phyloP scores from a whole-genome alignment of 352 stramenopile species.

The Globisporangium perplexum region DNA sequence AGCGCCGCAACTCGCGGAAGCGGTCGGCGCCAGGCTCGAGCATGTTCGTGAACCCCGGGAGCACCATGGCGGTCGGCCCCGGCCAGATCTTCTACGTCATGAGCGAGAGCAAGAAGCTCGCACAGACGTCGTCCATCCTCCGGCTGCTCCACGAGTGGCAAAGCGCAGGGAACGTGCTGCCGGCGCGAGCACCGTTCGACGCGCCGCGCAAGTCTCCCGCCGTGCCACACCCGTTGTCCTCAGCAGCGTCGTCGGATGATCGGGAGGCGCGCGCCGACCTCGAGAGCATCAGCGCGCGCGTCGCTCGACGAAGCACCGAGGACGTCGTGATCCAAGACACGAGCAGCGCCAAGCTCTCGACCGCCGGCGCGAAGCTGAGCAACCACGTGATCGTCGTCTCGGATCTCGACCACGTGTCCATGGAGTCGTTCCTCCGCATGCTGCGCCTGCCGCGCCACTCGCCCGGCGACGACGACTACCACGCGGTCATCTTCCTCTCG shows the following conservation, averaged over 20 bases:
- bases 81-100: constrained; percentile 62
- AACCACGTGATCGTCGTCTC: constrained; percentile 64
- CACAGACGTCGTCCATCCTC: constrained; percentile 32
- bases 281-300: constrained; percentile 1
- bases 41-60: constrained; percentile 49
- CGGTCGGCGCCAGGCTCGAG: constrained; percentile 6
- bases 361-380: constrained; percentile 16
- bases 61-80: constrained; percentile 27
- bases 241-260: background rate
- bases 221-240: background rate
- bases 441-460: constrained; percentile 37
- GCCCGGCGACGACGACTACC: constrained; percentile 28
- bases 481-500: constrained; percentile 56
- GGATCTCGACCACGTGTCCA: constrained; percentile 34
- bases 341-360: constrained; percentile 13
- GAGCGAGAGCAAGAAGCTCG: constrained; percentile 61
- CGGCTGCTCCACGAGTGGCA: constrained; percentile 42
- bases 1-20: constrained; percentile 10
- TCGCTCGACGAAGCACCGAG: background rate
- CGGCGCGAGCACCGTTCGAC: constrained; percentile 10
- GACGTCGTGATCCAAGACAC: constrained; percentile 37
- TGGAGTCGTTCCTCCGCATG: constrained; percentile 44
- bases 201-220: background rate
- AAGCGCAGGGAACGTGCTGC: constrained; percentile 29
- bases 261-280: background rate